phyloP scores from a whole-genome alignment of 176 grass and related monocot species.

The Bolboschoenus planiculmis region DNA sequence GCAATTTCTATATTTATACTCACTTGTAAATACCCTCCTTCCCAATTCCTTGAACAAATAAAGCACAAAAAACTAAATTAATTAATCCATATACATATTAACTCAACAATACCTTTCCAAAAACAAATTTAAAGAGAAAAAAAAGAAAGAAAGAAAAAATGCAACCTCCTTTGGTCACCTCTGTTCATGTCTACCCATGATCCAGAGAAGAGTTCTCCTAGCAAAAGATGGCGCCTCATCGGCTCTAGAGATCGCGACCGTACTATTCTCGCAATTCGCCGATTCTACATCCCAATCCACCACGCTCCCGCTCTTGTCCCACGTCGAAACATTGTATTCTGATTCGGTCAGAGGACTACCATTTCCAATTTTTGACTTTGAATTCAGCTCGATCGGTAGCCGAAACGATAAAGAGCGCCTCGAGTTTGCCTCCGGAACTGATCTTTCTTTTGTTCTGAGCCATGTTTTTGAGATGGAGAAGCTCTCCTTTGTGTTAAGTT shows the following conservation, averaged over 20 bases:
- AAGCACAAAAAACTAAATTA: conserved; percentile 10
- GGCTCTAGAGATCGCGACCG: conserved; percentile 30
- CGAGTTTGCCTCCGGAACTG: conserved; percentile 24
- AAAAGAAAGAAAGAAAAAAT: conserved; percentile 8
- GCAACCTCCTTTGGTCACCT: conserved; percentile 3
- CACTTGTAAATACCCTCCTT: not conserved
- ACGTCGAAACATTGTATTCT: conserved; percentile 67
- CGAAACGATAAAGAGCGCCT: conserved; percentile 57
- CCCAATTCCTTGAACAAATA: conserved; percentile 13
- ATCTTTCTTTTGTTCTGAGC: conserved; percentile 54
- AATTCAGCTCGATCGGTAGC: conserved; percentile 41
- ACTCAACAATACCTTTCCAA: not conserved
- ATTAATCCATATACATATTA: not conserved
- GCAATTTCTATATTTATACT: conserved; percentile 16
- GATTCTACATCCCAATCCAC: conserved; percentile 66
- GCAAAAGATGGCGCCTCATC: conserved; percentile 95
- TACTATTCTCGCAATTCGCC: not conserved
- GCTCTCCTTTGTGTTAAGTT: conserved; percentile 46
- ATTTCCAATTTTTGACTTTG: conserved; percentile 35
- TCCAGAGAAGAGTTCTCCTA: conserved; percentile 79
- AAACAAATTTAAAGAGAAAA: not conserved
- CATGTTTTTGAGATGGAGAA: conserved; percentile 92
- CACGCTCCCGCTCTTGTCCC: conserved; percentile 49
- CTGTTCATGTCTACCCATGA: conserved; percentile 42
- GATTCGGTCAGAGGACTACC: conserved; percentile 51